Percentiles rank a stretch among this genome's conserved stretches.
phyloP scores from a whole-genome alignment of 257 asterid species.

The Ocimum tenuiflorum region DNA sequence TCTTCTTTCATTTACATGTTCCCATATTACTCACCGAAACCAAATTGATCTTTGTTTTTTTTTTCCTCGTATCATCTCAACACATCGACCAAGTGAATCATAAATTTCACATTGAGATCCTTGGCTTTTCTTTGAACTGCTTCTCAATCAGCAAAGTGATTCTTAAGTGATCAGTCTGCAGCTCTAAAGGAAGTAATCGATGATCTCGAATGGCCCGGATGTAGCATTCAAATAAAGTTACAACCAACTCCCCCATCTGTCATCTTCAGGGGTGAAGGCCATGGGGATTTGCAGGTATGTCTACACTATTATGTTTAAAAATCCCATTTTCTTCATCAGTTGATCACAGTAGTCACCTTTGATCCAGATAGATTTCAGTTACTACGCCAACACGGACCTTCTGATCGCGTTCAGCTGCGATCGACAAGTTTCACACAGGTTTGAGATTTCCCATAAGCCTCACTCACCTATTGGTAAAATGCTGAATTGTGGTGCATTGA shows the following conservation, averaged over 20 bases:
- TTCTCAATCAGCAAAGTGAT: slow-evolving; percentile 11
- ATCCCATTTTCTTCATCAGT: background rate
- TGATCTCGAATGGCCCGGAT: slow-evolving; percentile 99
- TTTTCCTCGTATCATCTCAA: too few relatives aligned
- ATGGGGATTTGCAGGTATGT: slow-evolving; percentile 88
- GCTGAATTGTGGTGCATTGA: slow-evolving; percentile 5
- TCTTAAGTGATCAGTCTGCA: slow-evolving; percentile 57
- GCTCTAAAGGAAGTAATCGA: slow-evolving; percentile 94
- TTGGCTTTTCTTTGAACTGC: background rate
- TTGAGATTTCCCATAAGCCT: background rate
- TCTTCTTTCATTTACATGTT: too few relatives aligned
- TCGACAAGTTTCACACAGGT: slow-evolving; percentile 65
- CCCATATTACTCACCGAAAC: too few relatives aligned
- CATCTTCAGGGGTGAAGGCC: slow-evolving; percentile 86
- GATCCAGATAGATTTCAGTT: slow-evolving; percentile 82
- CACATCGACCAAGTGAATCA: too few relatives aligned
- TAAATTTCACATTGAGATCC: too few relatives aligned
- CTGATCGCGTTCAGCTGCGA: slow-evolving; percentile 82
- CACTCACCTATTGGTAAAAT: background rate
- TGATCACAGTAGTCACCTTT: background rate
- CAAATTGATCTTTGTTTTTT: too few relatives aligned
- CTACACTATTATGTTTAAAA: background rate
- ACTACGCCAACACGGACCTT: slow-evolving; percentile 65
- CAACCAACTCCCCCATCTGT: slow-evolving; percentile 82
- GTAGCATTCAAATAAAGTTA: slow-evolving; percentile 68